Percentiles rank a stretch among this genome's conserved stretches.
Evolutionary conservation across 2,329 filamentous ascomycete genomes (phyloP).

Genomic region (Zasmidium angulare): DNA sequence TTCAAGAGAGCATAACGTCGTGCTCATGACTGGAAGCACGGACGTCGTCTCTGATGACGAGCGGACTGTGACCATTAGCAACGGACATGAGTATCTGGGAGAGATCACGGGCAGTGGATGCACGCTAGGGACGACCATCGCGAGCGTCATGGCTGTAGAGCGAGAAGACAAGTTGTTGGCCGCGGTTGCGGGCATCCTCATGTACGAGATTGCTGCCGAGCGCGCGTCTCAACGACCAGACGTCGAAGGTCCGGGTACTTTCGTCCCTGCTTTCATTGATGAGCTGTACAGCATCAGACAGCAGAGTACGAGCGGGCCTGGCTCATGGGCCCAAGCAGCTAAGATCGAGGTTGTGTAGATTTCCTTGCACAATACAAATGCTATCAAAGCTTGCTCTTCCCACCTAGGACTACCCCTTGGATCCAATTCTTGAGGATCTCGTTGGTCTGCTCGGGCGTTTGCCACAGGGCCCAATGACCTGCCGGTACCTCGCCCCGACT

Average conservation of each 20-base stretch:
- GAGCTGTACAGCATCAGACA: slow-evolving; percentile 55
- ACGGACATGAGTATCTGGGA: slow-evolving; percentile 73
- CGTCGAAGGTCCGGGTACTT: slow-evolving; percentile 79
- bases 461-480: slow-evolving; percentile 79
- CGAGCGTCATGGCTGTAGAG: slow-evolving; percentile 68
- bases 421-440: slow-evolving; percentile 67
- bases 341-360: slow-evolving; percentile 45
- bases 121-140: slow-evolving; percentile 77
- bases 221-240: slow-evolving; percentile 56
- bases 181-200: slow-evolving; percentile 68
- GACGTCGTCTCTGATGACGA: slow-evolving; percentile 77
- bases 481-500: slow-evolving; percentile 66
- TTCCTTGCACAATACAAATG: neutral
- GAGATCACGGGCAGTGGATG: slow-evolving; percentile 76
- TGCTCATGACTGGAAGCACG: slow-evolving; percentile 77
- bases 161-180: slow-evolving; percentile 68
- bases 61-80: slow-evolving; percentile 66
- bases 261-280: slow-evolving; percentile 83
- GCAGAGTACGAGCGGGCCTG: slow-evolving; percentile 49
- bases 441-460: slow-evolving; percentile 72
- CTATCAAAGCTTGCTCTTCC: slow-evolving; percentile 45
- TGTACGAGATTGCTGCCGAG: slow-evolving; percentile 79
- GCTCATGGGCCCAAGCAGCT: slow-evolving; percentile 54
- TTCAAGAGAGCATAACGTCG: slow-evolving; percentile 64
- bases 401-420: slow-evolving; percentile 52